These are phyloP conservation scores for Pichia sp. DNA, from an alignment of 1,139 yeast genomes.

Conservation along the genomic window DNA sequence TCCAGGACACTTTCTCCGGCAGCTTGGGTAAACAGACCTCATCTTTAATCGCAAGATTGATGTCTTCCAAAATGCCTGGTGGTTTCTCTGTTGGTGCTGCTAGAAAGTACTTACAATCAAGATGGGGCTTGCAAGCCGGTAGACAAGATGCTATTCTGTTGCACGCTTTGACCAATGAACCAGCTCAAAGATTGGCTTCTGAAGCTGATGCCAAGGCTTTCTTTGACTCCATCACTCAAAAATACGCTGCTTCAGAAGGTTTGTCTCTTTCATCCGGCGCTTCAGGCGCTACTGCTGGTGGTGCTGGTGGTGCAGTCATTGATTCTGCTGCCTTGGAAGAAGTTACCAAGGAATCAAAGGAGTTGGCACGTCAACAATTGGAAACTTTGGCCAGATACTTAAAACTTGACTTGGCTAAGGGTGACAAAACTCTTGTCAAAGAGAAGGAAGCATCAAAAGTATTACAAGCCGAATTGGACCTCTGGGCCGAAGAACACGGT, in stretches of 20 bases:
- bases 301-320: slow-evolving; percentile 80
- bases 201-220: slow-evolving; percentile 89
- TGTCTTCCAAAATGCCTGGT: slow-evolving; percentile 98
- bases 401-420: slow-evolving; percentile 85
- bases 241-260: slow-evolving; percentile 82
- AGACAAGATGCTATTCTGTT: slow-evolving; percentile 90
- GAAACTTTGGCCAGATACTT: slow-evolving; percentile 93
- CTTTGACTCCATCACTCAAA: slow-evolving; percentile 76
- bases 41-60: slow-evolving; percentile 82
- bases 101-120: slow-evolving; percentile 82
- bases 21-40: slow-evolving; percentile 89
- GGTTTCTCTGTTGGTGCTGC: slow-evolving; percentile 91
- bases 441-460: slow-evolving; percentile 84
- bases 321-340: slow-evolving; percentile 97
- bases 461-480: slow-evolving; percentile 85
- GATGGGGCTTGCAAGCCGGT: slow-evolving; percentile 89
- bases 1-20: slow-evolving; percentile 88
- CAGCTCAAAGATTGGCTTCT: slow-evolving; percentile 77
- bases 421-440: slow-evolving; percentile 79
- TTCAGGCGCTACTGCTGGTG: slow-evolving; percentile 34
- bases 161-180: slow-evolving; percentile 82
- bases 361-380: slow-evolving; percentile 89
- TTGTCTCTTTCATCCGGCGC: slow-evolving; percentile 65
- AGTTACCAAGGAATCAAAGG: slow-evolving; percentile 82
- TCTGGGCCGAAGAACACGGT: slow-evolving; percentile 93